Base-by-base conservation (phyloP, 225 moss, liverwort and hornwort species). In the Pleurozium schreberi region DNA sequence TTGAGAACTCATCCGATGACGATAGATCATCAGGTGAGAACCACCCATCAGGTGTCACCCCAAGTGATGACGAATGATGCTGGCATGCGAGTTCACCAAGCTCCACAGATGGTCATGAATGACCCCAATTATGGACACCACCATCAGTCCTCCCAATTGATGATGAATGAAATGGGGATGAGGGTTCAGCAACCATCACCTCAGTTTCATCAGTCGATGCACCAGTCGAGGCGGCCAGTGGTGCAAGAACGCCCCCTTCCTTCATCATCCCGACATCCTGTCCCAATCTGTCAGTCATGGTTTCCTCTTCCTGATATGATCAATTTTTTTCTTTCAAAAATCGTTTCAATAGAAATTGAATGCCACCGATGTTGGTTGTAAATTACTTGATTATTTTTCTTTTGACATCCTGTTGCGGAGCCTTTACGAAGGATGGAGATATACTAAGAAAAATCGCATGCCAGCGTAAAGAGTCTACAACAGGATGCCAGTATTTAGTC, bases 241-340 rank as follows among this genome's bases (percentile, higher is more conserved):
- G 93, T 90, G 68, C 94, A 93, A 91, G 94, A 94, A 88, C 92
- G 93, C 60, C 85, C 77, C 57, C 76, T 78, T 77, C 94, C 93
- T 91, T 86, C 88, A 22, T 88, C 88, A 25, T 88, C 93, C 47
- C 91, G 94, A 75, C 92, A 92, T 84, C 95, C 93, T 85, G 88
- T 93, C 70, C 90, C 89, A 80, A 92, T 94, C 74, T 87, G 94
- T 94, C 80, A 93, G 94, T 92, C 91, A 77, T 89, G 75, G 58
- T 80, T 85, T 68, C 84, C 85, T 82, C 85, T 87, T 62, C 80
- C 80, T 80, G 64, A 88, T 45, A 15, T 50, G 49, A 81, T 52
- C 64, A 20, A 58, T n/a, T 75, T 74, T 49, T 64, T 73, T 21
- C 67, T 80, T 60, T 16, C 6, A 55, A n/a, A 26, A 83, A 19